These are phyloP conservation scores for Astrothelium subdiscretum DNA, from an alignment of 495 filamentous ascomycete species.

Conservation along the genomic window DNA sequence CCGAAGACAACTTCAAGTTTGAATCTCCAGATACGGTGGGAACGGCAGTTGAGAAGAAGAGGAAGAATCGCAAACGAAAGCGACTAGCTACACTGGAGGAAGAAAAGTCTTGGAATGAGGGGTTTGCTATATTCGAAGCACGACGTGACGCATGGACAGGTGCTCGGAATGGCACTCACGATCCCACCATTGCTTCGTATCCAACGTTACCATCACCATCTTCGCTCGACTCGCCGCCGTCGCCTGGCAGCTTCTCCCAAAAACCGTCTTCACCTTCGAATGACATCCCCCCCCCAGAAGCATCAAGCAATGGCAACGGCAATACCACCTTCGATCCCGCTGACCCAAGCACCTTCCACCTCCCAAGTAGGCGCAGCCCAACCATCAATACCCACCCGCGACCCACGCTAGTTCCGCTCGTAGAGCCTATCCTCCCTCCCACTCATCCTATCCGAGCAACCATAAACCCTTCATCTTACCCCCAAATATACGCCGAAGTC, in stretches of 20 bases:
- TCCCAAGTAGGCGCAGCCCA: background rate
- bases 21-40: constrained; percentile 52
- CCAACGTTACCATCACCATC: background rate
- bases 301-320: background rate
- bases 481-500: constrained; percentile 79
- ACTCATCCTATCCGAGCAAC: constrained; percentile 59
- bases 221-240: background rate
- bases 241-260: background rate
- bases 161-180: constrained; percentile 31
- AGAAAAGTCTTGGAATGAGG: constrained; percentile 75
- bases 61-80: constrained; percentile 43
- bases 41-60: constrained; percentile 21
- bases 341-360: background rate
- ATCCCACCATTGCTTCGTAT: background rate
- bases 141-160: constrained; percentile 79
- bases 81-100: constrained; percentile 50
- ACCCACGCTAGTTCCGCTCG: constrained; percentile 37
- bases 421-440: constrained; percentile 51
- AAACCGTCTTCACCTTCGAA: background rate
- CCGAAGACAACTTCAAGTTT: constrained; percentile 44
- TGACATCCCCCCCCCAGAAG: background rate
- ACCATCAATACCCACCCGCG: constrained; percentile 23
- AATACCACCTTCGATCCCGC: constrained; percentile 5
- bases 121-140: constrained; percentile 60
- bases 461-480: constrained; percentile 60